Evolutionary conservation across 2,329 filamentous ascomycete species (phyloP).

Genomic region (Sporothrix euskadiensis): DNA sequence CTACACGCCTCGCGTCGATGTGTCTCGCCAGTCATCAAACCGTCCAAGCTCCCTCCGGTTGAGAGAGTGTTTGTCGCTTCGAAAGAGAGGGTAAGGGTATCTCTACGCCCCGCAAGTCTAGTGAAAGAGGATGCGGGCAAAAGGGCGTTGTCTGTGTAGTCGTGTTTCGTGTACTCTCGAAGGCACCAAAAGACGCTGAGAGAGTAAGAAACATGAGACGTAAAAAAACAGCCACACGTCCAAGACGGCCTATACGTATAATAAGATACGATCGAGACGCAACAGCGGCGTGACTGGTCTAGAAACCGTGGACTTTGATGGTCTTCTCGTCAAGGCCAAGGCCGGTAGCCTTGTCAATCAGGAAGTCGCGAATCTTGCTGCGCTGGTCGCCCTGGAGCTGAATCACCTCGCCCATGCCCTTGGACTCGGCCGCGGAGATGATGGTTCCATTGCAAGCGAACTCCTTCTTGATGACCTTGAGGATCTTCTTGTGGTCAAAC

Average conservation of each 20-base stretch:
- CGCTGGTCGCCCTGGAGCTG: conserved; percentile 99
- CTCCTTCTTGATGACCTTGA: conserved; percentile 98
- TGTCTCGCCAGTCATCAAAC: conserved; percentile 23
- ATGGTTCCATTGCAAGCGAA: conserved; percentile 35
- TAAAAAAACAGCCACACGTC: conserved; percentile 11
- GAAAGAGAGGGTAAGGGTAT: not conserved
- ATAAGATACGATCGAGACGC: conserved; percentile 23
- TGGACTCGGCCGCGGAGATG: conserved; percentile 34
- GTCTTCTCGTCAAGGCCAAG: conserved; percentile 93
- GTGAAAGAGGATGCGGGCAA: not conserved
- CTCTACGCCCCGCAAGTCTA: conserved; percentile 16
- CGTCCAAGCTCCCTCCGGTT: not conserved
- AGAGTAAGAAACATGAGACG: not conserved
- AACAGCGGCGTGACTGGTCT: conserved; percentile 38
- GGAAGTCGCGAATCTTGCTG: conserved; percentile 69
- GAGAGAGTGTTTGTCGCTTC: not conserved
- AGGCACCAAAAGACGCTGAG: conserved; percentile 14
- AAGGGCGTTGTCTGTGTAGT: conserved; percentile 6
- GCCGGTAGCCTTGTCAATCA: conserved; percentile 92
- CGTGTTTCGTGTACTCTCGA: not conserved
- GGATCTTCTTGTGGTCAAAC: conserved; percentile 99
- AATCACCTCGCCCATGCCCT: conserved; percentile 46
- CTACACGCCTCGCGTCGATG: conserved; percentile 21
- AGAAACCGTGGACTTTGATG: conserved; percentile 85
- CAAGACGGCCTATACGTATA: conserved; percentile 21